Evolutionary conservation across 2,329 filamentous ascomycete species (phyloP).

Genomic region (Helicocarpus griseus): DNA sequence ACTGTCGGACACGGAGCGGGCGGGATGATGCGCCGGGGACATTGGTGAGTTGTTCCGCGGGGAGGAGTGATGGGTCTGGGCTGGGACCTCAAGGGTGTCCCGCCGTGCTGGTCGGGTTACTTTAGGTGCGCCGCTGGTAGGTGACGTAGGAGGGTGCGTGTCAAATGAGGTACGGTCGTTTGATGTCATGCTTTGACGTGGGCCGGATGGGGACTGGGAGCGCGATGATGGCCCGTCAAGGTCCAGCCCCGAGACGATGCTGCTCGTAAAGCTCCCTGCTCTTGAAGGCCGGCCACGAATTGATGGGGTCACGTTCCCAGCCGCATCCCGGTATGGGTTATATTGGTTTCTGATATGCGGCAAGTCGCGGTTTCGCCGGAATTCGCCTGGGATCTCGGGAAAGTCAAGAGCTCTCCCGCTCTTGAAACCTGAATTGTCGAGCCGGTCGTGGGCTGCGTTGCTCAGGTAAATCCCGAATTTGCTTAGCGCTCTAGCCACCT

Average conservation of each 20-base stretch:
- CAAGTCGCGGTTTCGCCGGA: constrained; percentile 34
- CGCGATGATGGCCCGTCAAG: constrained; percentile 11
- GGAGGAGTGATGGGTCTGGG: constrained; percentile 10
- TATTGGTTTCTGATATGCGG: constrained; percentile 32
- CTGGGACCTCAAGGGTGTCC: constrained; percentile 17
- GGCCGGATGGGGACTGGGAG: constrained; percentile 12
- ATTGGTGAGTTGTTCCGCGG: constrained; percentile 2
- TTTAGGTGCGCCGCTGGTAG: neutral
- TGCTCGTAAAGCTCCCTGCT: constrained; percentile 30
- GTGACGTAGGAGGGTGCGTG: constrained; percentile 5
- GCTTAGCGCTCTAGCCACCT: constrained; percentile 36
- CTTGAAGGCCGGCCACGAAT: constrained; percentile 20
- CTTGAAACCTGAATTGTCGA: constrained; percentile 42
- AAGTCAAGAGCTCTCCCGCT: constrained; percentile 40
- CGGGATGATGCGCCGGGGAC: neutral
- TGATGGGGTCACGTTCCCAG: constrained; percentile 1
- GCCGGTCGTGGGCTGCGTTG: constrained; percentile 38
- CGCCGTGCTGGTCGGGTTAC: constrained; percentile 7
- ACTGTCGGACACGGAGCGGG: neutral
- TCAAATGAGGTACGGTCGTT: constrained; percentile 9
- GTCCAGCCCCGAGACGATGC: constrained; percentile 20
- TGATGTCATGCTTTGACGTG: constrained; percentile 16
- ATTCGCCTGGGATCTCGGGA: constrained; percentile 48
- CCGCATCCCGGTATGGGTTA: constrained; percentile 15
- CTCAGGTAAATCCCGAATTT: constrained; percentile 38